A percentile compares a stretch with the other conserved stretches of the same genome.
phyloP scores from a whole-genome alignment of 176 grass and related monocot species.

The Oryza longistaminata region DNA sequence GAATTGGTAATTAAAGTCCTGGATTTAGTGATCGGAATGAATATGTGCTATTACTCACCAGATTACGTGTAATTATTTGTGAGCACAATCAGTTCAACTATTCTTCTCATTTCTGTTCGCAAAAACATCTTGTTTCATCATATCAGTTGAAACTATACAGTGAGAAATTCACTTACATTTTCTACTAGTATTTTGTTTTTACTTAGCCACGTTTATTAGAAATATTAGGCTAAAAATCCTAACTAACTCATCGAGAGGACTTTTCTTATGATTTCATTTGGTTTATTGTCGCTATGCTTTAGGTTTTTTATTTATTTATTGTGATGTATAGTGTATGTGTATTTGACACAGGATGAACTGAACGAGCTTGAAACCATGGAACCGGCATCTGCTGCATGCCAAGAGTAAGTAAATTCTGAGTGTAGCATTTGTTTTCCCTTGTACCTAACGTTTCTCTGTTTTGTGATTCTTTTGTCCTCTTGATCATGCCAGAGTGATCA shows the following conservation, averaged over 20 bases:
- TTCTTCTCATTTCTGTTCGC: no score
- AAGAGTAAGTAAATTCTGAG: conserved; percentile 65
- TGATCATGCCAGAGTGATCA: conserved; percentile 59
- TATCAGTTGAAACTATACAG: not conserved
- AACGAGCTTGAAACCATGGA: conserved; percentile 82
- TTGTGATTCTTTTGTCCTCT: conserved; percentile 9
- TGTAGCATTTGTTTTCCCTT: conserved; percentile 27
- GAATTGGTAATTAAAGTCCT: not conserved
- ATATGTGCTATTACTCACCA: not conserved
- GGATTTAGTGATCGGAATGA: not conserved
- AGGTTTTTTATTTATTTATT: not conserved
- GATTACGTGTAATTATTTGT: not conserved
- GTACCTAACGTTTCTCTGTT: not conserved
- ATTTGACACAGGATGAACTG: conserved; percentile 66
- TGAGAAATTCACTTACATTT: no score
- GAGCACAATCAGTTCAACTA: no score
- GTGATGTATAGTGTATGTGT: conserved; percentile 4
- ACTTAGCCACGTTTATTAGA: not conserved
- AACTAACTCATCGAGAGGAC: not conserved
- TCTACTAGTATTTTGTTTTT: no score
- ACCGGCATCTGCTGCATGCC: conserved; percentile 73
- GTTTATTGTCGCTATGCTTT: not conserved
- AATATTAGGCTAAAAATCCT: conserved; percentile 2
- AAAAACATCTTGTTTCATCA: not conserved
- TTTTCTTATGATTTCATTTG: no score